Evolutionary conservation across 192 early-diverging fungal species (phyloP).

Genomic region (Podila epicladia): DNA sequence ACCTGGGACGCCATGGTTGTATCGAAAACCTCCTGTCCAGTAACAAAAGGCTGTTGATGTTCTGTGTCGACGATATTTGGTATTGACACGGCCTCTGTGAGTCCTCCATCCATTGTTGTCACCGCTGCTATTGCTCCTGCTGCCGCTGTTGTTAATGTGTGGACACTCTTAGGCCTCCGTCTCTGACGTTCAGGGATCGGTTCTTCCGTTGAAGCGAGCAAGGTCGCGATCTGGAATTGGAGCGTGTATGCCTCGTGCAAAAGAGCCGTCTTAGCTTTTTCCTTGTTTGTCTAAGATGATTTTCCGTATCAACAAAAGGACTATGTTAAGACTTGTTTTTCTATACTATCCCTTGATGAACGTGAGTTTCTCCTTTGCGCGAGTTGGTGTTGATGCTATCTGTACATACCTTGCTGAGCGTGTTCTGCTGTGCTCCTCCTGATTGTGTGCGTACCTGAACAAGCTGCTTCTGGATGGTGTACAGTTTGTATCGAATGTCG

Average conservation of each 20-base stretch:
- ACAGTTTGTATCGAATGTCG: slow-evolving; percentile 22
- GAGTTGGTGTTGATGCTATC: background rate
- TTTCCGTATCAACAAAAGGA: too few relatives aligned
- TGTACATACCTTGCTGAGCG: background rate
- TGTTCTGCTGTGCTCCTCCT: background rate
- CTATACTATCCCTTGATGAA: too few relatives aligned
- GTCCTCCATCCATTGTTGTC: background rate
- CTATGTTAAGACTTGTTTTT: too few relatives aligned
- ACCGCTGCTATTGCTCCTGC: background rate
- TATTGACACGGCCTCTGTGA: background rate
- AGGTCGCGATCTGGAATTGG: slow-evolving; percentile 42
- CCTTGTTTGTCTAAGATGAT: slow-evolving; percentile 7
- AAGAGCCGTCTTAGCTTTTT: slow-evolving; percentile 10
- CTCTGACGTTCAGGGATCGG: slow-evolving; percentile 36
- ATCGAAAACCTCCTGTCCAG: background rate
- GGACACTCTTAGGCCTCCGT: background rate
- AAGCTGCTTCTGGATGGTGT: slow-evolving; percentile 26
- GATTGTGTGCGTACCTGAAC: slow-evolving; percentile 2
- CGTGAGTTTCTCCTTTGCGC: too few relatives aligned
- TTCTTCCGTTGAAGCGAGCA: slow-evolving; percentile 39
- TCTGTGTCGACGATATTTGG: background rate
- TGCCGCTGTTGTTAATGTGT: background rate
- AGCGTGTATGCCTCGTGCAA: slow-evolving; percentile 37
- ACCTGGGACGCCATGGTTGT: too few relatives aligned
- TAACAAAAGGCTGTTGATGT: background rate